Evolutionary conservation across 805 yeast genomes (phyloP), one percentile per base, ranked within the genome.

Genomic region (Saccharomycopsis oosterbeekiorum): DNA sequence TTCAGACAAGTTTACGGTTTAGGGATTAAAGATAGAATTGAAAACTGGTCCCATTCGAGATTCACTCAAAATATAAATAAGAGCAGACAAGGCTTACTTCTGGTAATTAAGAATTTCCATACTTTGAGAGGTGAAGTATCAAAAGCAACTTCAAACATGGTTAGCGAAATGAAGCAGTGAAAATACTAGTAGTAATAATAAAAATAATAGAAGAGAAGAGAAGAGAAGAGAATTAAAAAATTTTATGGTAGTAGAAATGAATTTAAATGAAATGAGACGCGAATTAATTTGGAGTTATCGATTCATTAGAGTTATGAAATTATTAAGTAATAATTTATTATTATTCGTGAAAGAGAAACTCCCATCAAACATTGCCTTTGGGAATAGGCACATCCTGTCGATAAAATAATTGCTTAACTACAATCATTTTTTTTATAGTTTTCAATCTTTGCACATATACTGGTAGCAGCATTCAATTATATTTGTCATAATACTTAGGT

Each of bases 1-100:
- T 84, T 90, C 67, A 80, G 76, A 59, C 41, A 58, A 41, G 41
- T 29, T 10, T 63, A 63, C 19, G 75, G 78, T 2, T 74, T 75
- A 62, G 87, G 88, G 1, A 77, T 92, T 66, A 86, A 83, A 68
- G 83, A 84, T 68, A 78, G 85, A 65, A 88, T 92, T 59, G 98
- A 92, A 72, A 77, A 78, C 40, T 90, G 97, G 96, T 84, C 96
- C 36, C 84, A 81, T 67, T 78, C 77, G 21, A 81, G 80, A 70
- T 89, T 92, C 70, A 77, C 82, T 55, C 85, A 84, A 60, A 88
- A 90, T 69, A 75, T 88, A 64, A 75, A 72, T 59, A 83, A 81
- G 65, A 83, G 91, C 17, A 79, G 89, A 65, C 75, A 80, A 64
- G 97, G 97, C 2, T 80, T 92, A 80, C 76, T 81, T 58, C 82